These are phyloP conservation scores for Plicaturopsis crispa DNA, from an alignment of 768 basidiomycete species.

Conservation along the genomic window DNA sequence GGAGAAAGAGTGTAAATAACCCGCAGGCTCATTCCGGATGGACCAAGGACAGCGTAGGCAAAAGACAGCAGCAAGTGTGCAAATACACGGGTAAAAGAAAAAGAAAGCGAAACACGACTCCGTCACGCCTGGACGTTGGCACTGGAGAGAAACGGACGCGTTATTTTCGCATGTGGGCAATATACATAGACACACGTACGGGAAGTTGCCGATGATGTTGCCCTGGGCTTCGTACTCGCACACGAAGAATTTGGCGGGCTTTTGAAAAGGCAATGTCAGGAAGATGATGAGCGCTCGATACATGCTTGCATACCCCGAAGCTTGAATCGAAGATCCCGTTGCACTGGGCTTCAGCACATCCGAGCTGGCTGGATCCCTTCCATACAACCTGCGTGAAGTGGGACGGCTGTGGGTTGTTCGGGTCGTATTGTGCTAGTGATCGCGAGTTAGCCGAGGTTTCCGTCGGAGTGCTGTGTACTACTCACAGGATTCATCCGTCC, in stretches of 20 bases:
- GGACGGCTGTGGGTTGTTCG: constrained; percentile 47
- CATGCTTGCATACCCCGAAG: constrained; percentile 45
- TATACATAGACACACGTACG: too few species aligned
- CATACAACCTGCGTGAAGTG: constrained; percentile 78
- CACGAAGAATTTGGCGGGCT: constrained; percentile 54
- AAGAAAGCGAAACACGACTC: constrained; percentile 7
- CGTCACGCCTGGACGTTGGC: too few species aligned
- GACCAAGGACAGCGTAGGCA: background rate
- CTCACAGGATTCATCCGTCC: constrained; percentile 65
- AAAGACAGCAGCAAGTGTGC: background rate
- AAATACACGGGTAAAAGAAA: constrained; percentile 5
- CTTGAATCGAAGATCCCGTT: constrained; percentile 48
- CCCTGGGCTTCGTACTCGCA: constrained; percentile 65
- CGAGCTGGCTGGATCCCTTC: constrained; percentile 57
- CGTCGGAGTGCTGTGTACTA: constrained; percentile 11
- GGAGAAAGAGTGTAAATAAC: too few species aligned
- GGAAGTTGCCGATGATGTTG: constrained; percentile 56
- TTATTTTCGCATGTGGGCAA: too few species aligned
- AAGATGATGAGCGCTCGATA: background rate
- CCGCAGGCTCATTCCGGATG: constrained; percentile 1
- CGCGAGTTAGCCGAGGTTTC: background rate
- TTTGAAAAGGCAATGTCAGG: constrained; percentile 4
- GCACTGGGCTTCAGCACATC: constrained; percentile 53
- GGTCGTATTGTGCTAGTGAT: constrained; percentile 43
- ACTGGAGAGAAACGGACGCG: too few species aligned